phyloP scores from a whole-genome alignment of 176 grass and related monocot species.

The Musa troglodytarum region DNA sequence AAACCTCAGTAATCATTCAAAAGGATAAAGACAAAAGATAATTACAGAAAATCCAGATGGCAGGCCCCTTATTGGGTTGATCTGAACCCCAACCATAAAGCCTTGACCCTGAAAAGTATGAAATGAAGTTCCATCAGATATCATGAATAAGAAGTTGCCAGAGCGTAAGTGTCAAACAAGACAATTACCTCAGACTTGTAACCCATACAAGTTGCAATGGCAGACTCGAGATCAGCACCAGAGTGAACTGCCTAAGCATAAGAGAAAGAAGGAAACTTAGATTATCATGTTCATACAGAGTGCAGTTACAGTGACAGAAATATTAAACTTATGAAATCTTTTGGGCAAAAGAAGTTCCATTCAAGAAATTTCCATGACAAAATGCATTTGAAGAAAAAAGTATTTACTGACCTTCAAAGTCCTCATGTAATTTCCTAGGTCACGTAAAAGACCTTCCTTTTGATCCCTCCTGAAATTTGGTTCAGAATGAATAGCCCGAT shows the following conservation, averaged over 20 bases:
- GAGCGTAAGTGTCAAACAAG: conserved; percentile 1
- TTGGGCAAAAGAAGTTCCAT: neutral
- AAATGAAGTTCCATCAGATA: conserved; percentile 2
- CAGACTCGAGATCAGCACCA: conserved; percentile 96
- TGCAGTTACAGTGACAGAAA: neutral
- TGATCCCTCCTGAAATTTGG: conserved; percentile 77
- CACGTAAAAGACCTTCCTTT: conserved; percentile 76
- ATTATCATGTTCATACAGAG: neutral
- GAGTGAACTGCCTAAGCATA: conserved; percentile 85
- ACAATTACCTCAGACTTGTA: conserved; percentile 76
- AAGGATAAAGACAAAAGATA: conserved; percentile 21
- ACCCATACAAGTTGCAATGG: conserved; percentile 91
- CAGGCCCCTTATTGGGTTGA: conserved; percentile 82
- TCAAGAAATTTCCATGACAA: neutral
- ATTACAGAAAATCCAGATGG: conserved; percentile 98
- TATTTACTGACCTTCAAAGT: conserved; percentile 66
- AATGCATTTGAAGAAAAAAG: neutral
- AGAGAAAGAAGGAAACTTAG: conserved; percentile 13
- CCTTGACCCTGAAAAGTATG: conserved; percentile 64
- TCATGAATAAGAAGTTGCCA: conserved; percentile 9
- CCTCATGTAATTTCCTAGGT: conserved; percentile 76
- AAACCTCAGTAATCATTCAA: conserved; percentile 1
- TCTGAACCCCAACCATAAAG: conserved; percentile 98
- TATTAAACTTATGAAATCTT: neutral
- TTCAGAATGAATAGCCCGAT: conserved; percentile 92